Conservation (phyloP, 441 rosid species). For the Adansonia madagascariensis region DNA sequence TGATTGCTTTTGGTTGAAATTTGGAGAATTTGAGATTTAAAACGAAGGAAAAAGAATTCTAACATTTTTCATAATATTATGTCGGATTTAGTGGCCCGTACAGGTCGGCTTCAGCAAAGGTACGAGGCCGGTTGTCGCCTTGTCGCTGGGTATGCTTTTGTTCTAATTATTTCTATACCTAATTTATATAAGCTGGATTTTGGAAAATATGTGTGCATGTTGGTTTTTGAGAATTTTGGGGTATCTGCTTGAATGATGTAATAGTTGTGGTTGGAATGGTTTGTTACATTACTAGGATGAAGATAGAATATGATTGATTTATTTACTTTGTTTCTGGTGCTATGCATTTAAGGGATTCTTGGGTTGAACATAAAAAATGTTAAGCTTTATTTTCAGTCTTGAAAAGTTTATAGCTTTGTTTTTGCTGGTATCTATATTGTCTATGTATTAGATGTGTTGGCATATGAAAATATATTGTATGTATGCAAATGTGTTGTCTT, state of each 20-base stretch:
- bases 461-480: not conserved
- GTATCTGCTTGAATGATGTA: not conserved
- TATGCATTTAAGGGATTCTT: not conserved
- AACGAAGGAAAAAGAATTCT: not conserved
- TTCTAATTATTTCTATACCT: not conserved
- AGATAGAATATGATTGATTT: not conserved
- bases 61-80: slow-evolving; percentile 32
- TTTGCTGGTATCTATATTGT: not conserved
- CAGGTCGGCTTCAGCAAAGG: slow-evolving; percentile 97
- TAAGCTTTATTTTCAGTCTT: not conserved
- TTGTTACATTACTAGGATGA: not conserved
- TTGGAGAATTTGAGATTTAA: slow-evolving; percentile 18
- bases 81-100: slow-evolving; percentile 97
- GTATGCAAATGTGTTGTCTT: too few relatives aligned
- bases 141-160: slow-evolving; percentile 77
- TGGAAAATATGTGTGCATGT: not conserved
- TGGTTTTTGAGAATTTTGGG: not conserved
- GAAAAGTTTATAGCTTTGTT: not conserved
- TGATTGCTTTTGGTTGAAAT: slow-evolving; percentile 29
- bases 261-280: not conserved
- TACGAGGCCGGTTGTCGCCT: slow-evolving; percentile 90
- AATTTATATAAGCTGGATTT: not conserved
- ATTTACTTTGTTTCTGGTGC: not conserved
- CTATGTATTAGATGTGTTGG: not conserved
- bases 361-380: not conserved